phyloP scores from a whole-genome alignment of 1,139 yeast species.

The Saccharomyces hybrid region DNA sequence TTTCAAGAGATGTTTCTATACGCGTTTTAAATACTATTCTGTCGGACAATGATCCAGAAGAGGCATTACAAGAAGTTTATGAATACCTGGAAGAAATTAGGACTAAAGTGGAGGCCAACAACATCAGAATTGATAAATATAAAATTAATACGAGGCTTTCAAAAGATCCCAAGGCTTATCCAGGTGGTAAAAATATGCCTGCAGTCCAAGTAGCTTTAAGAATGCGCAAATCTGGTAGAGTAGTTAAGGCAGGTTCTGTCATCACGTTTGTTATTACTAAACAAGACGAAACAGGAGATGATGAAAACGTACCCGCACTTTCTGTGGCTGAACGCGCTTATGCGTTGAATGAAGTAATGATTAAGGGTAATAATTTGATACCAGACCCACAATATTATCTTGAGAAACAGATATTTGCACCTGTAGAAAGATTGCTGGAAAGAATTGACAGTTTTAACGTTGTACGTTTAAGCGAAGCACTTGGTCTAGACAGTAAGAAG shows the following conservation, averaged over 20 bases:
- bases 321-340: conserved; percentile 65
- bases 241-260: conserved; percentile 82
- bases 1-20: conserved; percentile 82
- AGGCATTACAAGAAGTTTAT: conserved; percentile 66
- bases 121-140: conserved; percentile 56
- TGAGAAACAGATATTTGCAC: conserved; percentile 88
- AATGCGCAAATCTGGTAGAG: conserved; percentile 70
- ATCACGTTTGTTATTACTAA: conserved; percentile 74
- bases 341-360: conserved; percentile 63
- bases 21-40: conserved; percentile 66
- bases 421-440: conserved; percentile 80
- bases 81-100: conserved; percentile 60
- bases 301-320: conserved; percentile 5
- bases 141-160: conserved; percentile 69
- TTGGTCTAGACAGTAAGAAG: conserved; percentile 70
- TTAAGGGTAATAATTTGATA: conserved; percentile 42
- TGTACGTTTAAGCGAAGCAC: conserved; percentile 63
- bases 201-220: conserved; percentile 89
- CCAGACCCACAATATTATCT: conserved; percentile 78
- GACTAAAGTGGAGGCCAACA: conserved; percentile 49
- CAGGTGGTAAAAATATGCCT: conserved; percentile 79
- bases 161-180: conserved; percentile 67
- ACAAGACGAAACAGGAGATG: conserved; percentile 26
- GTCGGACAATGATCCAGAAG: conserved; percentile 70
- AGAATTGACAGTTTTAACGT: conserved; percentile 83